Evolutionary conservation across 2,329 filamentous ascomycete genomes (phyloP), one percentile per base, ranked within the genome.

Genomic region (Colletotrichum sp.): DNA sequence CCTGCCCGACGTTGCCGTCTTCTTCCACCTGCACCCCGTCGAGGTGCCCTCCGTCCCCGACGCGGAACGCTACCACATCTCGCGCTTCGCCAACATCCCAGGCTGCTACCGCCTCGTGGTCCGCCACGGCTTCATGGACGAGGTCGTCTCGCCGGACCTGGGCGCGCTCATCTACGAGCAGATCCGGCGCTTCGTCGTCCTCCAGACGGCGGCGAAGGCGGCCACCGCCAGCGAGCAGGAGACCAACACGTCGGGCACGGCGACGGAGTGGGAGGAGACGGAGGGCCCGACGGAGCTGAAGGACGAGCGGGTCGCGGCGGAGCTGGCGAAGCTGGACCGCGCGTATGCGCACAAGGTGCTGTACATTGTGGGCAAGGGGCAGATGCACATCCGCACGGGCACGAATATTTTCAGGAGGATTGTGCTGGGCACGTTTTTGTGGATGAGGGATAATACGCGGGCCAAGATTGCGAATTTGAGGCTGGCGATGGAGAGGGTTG

Each of bases 41-140:
- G 88, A 91, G 34, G 85, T 87, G 3, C 93, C 93, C 0, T 89
- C 87, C 0, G 89, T 93, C 4, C 82, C 88, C 1, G 81, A 86
- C 7, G 81, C 81, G 3, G 87, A 91, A 76, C 84, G 89, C 4
- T 91, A 89, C 74, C 81, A 86, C 27, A 85, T 90, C 55, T 84
- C 85, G 15, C 84, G 85, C 8, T 83, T 85, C 60, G 78, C 80
- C n/a, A 81, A 82, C 30, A 84, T 94, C 22, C 91, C 91, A 0
- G 90, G 92, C 36, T 93, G 92, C 78, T 95, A 95, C 81, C 90
- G 93, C 5, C 86, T 95, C 11, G 91, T 93, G 4, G 87, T 94
- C 3, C 90, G 93, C 15, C 92, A 95, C 80, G 94, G 94, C 2
- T 96, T 94, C 82, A 93, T 91, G 83, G 94, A 96, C 79, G 90